Percentiles rank a stretch among this genome's conserved stretches.
Conservation (phyloP, 805 yeast genomes). For the Metschnikowia drakensbergensis region DNA sequence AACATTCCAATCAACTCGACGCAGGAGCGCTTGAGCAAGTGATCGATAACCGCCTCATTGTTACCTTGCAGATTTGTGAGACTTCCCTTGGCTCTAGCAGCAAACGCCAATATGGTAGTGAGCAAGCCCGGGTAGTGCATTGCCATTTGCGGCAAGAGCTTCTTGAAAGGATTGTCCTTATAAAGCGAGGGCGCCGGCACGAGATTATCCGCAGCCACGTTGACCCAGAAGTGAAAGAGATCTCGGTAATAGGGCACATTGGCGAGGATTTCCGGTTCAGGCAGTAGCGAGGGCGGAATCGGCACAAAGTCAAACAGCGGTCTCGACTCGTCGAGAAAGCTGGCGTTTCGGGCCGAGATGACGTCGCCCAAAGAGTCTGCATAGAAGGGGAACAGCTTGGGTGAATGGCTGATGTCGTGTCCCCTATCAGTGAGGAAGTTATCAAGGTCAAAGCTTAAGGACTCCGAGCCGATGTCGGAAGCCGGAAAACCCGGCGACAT, state of each 20-base stretch:
- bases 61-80: conserved; percentile 28
- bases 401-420: not conserved
- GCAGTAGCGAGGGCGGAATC: conserved; percentile 32
- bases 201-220: conserved; percentile 55
- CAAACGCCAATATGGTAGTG: conserved; percentile 49
- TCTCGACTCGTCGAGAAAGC: not conserved
- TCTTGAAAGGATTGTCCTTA: conserved; percentile 61
- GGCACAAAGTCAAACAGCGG: conserved; percentile 11
- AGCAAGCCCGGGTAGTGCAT: conserved; percentile 53
- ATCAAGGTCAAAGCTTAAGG: conserved; percentile 1
- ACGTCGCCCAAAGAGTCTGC: not conserved
- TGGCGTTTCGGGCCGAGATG: not conserved
- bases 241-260: conserved; percentile 59
- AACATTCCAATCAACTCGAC: conserved; percentile 51
- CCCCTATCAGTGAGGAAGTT: conserved; percentile 1
- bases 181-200: conserved; percentile 65
- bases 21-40: conserved; percentile 53
- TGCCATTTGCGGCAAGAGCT: conserved; percentile 65
- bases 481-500: not conserved
- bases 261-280: conserved; percentile 55
- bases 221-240: conserved; percentile 58
- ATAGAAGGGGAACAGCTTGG: conserved; percentile 1
- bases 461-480: not conserved
- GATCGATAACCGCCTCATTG: conserved; percentile 41
- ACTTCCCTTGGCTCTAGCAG: conserved; percentile 31